These are phyloP conservation scores for Saccharomycopsis sp. DNA, from an alignment of 805 yeast genomes.

Conservation along the genomic window DNA sequence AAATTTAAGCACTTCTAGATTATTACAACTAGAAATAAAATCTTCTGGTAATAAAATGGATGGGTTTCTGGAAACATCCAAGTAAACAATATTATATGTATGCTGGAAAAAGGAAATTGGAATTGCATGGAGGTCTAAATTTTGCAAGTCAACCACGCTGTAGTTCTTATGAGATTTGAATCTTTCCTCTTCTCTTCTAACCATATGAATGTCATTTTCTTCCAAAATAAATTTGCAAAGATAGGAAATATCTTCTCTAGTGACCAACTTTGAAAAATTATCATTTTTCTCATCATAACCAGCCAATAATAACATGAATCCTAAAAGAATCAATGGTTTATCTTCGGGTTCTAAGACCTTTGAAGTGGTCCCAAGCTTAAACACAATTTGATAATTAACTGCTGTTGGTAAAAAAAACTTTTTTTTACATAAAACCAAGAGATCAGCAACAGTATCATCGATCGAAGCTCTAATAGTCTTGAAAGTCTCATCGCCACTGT, in stretches of 20 bases:
- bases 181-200: slow-evolving; percentile 44
- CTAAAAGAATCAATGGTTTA: slow-evolving; percentile 67
- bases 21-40: slow-evolving; percentile 64
- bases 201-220: slow-evolving; percentile 46
- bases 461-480: slow-evolving; percentile 71
- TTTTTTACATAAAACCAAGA: slow-evolving; percentile 59
- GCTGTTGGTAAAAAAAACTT: slow-evolving; percentile 65
- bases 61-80: slow-evolving; percentile 82
- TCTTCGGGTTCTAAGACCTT: slow-evolving; percentile 66
- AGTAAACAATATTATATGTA: slow-evolving; percentile 67
- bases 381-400: slow-evolving; percentile 65
- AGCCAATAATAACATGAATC: slow-evolving; percentile 57
- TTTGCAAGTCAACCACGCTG: slow-evolving; percentile 61
- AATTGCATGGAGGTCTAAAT: slow-evolving; percentile 69
- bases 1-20: slow-evolving; percentile 56
- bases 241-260: slow-evolving; percentile 75
- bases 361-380: slow-evolving; percentile 66
- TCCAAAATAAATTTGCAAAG: slow-evolving; percentile 72
- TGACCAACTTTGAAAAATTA: slow-evolving; percentile 62
- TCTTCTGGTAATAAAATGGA: slow-evolving; percentile 76
- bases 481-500: slow-evolving; percentile 74
- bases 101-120: slow-evolving; percentile 76
- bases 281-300: slow-evolving; percentile 71
- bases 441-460: slow-evolving; percentile 66
- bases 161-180: slow-evolving; percentile 47